A percentile compares a stretch with the other conserved stretches of the same genome.
Conservation (phyloP, 2,329 filamentous ascomycete species). For the Cytospora piceicola region DNA sequence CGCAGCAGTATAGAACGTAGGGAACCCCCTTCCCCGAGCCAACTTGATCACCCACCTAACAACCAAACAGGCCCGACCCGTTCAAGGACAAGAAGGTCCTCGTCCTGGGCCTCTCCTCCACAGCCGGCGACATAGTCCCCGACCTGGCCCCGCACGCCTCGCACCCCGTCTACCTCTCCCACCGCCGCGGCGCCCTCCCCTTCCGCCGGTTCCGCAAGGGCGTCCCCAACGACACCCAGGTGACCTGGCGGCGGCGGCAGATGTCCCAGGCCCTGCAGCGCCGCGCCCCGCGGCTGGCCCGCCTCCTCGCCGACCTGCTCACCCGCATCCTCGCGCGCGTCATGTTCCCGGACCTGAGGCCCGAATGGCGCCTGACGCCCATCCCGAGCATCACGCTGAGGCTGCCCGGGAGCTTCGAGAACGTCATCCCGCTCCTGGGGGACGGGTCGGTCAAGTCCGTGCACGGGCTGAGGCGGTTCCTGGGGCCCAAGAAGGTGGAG, state of each 20-base stretch:
- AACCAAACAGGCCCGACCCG: conserved; percentile 17
- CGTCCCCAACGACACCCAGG: conserved; percentile 25
- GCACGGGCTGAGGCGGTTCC: conserved; percentile 23
- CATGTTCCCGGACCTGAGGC: conserved; percentile 34
- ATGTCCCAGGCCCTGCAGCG: conserved; percentile 22
- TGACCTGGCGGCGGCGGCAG: conserved; percentile 37
- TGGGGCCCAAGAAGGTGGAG: conserved; percentile 27
- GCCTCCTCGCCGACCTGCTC: conserved; percentile 20
- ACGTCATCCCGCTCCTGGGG: conserved; percentile 41
- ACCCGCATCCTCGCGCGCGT: conserved; percentile 5
- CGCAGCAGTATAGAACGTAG: conserved; percentile 29
- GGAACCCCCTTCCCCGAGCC: neutral
- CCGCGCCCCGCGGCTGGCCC: conserved; percentile 32
- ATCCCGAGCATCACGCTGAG: conserved; percentile 28
- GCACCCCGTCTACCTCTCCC: conserved; percentile 29
- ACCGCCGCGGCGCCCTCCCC: conserved; percentile 28
- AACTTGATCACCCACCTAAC: neutral
- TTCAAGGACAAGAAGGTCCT: conserved; percentile 30
- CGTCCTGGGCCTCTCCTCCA: conserved; percentile 31
- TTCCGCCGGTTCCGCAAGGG: conserved; percentile 27
- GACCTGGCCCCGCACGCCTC: conserved; percentile 28
- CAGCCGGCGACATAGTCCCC: conserved; percentile 29
- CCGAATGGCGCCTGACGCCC: conserved; percentile 37
- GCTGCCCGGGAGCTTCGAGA: conserved; percentile 33
- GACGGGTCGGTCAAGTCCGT: conserved; percentile 24